A percentile compares a stretch with the other conserved stretches of the same genome.
phyloP scores from a whole-genome alignment of 1,139 yeast species.

The Debaryomycetaceae sp. region DNA sequence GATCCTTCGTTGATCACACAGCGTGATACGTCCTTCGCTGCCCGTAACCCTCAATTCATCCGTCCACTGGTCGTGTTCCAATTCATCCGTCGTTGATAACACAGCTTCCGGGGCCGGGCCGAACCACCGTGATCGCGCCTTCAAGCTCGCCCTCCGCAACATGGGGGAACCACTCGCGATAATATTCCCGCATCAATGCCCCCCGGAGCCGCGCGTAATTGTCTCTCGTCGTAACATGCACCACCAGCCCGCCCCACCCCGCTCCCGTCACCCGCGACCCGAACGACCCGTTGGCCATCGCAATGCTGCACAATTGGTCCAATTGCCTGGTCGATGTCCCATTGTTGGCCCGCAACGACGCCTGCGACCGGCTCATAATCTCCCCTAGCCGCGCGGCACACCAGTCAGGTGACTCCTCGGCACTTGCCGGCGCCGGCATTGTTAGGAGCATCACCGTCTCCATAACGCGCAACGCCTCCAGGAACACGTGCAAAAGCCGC shows the following conservation, averaged over 20 bases:
- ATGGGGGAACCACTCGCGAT: constrained; percentile 36
- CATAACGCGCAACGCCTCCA: constrained; percentile 54
- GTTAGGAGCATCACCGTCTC: constrained; percentile 35
- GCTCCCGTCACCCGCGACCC: constrained; percentile 74
- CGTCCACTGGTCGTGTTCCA: constrained; percentile 2
- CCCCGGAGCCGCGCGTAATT: constrained; percentile 31
- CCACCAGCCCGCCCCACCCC: constrained; percentile 74
- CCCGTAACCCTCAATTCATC: no score
- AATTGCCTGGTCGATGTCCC: constrained; percentile 48
- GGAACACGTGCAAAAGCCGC: constrained; percentile 52
- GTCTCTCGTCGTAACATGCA: constrained; percentile 45
- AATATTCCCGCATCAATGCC: constrained; percentile 42
- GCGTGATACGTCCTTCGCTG: no score
- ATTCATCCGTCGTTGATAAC: constrained; percentile 11
- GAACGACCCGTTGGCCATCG: constrained; percentile 43
- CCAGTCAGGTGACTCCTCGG: constrained; percentile 6
- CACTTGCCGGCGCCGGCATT: no score
- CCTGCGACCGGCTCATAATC: constrained; percentile 52
- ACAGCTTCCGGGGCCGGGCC: constrained; percentile 53
- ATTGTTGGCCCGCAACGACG: constrained; percentile 35
- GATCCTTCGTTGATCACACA: no score
- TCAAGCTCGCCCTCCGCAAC: constrained; percentile 32
- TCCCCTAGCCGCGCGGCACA: constrained; percentile 43
- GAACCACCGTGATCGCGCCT: constrained; percentile 46
- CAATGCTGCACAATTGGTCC: constrained; percentile 43